Evolutionary conservation across 768 basidiomycete species (phyloP), one percentile per base, ranked within the genome.

Genomic region (Collybia sp.): DNA sequence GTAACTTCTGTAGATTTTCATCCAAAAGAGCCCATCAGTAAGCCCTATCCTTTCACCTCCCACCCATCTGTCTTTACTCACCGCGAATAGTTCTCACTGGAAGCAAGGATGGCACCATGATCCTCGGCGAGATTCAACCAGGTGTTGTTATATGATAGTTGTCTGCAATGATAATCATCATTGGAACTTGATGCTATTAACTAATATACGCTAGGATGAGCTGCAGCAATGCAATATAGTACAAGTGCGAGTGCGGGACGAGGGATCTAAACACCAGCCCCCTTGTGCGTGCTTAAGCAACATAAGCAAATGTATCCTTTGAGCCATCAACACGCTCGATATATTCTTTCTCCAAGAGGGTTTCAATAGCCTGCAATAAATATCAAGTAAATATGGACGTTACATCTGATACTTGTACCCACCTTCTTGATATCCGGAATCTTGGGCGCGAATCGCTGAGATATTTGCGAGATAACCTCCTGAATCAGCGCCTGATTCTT

Each of bases 341-440:
- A 65, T 98, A 99, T 66, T 99, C 95, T 70, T 97, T 96, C 73
- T 98, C 96, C 42, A 97, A 73, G 20, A 99, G 72, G 12, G 85
- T 85, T 59, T 97, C 94, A 52, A 97, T 95, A 4, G 92, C 90
- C 87, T 88, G 49, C 41, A 52, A n/a, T 5, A 33, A 13, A 32
- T 56, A 51, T 50, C 56, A 32, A 51, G n/a, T 17, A 20, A 34
- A 32, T 37, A 42, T 44, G 3, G 41, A 18, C 35, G 43, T 8
- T 18, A 19, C n/a, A 12, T 25, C 8, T 25, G 32, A 6, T 38
- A 42, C 2, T 32, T 20, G 46, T 16, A 55, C 66, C 5, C n/a
- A 85, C 90, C 82, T 95, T 95, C 70, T 98, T 98, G 71, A 98
- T 95, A 62, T 96, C 94, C 6, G 90, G 86, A 45, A 97, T 90